Percentiles rank a stretch among this genome's conserved stretches.
phyloP scores from a whole-genome alignment of 306 rosid genomes.

The Vigna hirtella region DNA sequence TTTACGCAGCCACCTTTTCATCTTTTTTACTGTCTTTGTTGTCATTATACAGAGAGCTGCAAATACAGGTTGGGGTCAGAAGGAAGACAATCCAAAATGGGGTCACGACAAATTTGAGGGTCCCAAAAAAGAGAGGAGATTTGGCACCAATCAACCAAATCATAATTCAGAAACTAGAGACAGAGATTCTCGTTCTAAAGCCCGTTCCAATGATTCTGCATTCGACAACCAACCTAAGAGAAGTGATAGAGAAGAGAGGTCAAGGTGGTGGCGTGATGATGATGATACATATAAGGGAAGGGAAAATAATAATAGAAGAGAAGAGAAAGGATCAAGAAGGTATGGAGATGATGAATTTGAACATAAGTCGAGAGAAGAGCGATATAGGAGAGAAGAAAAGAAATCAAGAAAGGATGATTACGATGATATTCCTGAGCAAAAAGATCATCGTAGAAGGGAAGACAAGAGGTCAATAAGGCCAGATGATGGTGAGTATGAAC shows the following conservation, averaged over 20 bases:
- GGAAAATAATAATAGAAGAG: constrained; percentile 55
- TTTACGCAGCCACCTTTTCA: constrained; percentile 3
- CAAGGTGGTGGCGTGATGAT: constrained; percentile 22
- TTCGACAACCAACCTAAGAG: constrained; percentile 48
- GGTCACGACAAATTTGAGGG: constrained; percentile 74
- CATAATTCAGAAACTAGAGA: constrained; percentile 49
- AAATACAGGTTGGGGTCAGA: constrained; percentile 90
- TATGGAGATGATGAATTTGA: constrained; percentile 48
- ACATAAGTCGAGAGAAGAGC: constrained; percentile 53
- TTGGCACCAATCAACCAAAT: constrained; percentile 40
- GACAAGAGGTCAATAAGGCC: constrained; percentile 54
- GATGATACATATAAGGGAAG: constrained; percentile 50
- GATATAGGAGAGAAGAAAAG: constrained; percentile 59
- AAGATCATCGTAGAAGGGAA: constrained; percentile 59
- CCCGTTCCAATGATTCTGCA: constrained; percentile 43
- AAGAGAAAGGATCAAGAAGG: constrained; percentile 56
- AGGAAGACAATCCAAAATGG: constrained; percentile 63
- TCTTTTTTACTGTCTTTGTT: constrained; percentile 28
- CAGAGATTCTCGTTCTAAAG: constrained; percentile 47
- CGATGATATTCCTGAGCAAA: constrained; percentile 44
- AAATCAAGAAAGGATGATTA: constrained; percentile 45
- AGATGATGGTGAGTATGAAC: constrained; percentile 52
- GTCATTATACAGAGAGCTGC: constrained; percentile 81
- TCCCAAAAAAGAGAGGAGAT: constrained; percentile 55
- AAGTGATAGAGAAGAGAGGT: constrained; percentile 55